Evolutionary conservation across 2,329 filamentous ascomycete genomes (phyloP), one percentile per base, ranked within the genome.

Genomic region (Neocucurbitaria cava): DNA sequence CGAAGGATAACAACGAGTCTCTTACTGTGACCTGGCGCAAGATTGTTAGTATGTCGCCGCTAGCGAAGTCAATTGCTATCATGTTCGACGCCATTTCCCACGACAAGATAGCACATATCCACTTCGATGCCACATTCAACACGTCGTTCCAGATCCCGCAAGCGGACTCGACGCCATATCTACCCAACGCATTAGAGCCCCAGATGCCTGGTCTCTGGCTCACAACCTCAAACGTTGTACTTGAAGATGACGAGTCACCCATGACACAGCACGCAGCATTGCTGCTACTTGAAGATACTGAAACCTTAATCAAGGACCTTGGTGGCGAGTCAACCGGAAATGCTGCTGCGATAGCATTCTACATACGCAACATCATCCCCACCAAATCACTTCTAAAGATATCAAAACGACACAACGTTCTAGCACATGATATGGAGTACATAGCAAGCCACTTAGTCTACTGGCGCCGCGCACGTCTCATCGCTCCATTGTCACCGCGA

Each of bases 401-500:
- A 49, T 86, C 88, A 15, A 85, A 88, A 62, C 85, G 83, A 61
- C 86, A 89, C 46, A 85, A 88, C 18, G 88, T 98, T 47, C 87
- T 89, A 3, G 82, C 95, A 1, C 83, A 86, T 28, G 91, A 96
- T 64, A 89, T 98, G 59, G 89, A 94, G 59, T 89, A 91, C 64
- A 90, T 96, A 58, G 92, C 93, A 9, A 90, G 91, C 53, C 95
- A 98, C 78, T 89, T 99, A 59, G 92, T 98, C 57, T 96, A 96
- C 78, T 98, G 94, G 93, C 88, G 95, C 21, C 89, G 93, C 52
- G 95, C 94, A 42, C 90, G 96, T 56, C 89, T 94, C 15, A 94
- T 98, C 36, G 90, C 92, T 4, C 95, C 95, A 0, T 84, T 99
- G 5, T 92, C 97, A 69, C 89, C 90, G 39, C 85, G 93, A 43